Conservation (phyloP, 2,329 filamentous ascomycete genomes). For the Ophiognomonia clavigignenti-juglandacearum region DNA sequence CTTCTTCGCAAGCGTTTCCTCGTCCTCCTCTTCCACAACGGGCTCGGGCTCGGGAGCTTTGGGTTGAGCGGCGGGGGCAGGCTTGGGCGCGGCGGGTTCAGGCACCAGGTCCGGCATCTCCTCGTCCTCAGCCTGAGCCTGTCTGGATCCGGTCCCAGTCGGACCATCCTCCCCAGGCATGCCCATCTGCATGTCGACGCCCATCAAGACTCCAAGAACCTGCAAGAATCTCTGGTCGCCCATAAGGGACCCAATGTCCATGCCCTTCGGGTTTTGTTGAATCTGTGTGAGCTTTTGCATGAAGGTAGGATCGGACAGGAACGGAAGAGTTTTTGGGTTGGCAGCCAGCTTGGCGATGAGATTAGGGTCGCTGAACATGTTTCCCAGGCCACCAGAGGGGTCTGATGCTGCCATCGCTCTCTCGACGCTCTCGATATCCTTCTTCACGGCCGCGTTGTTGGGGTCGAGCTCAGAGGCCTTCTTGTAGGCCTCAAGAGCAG, state of each 20-base stretch:
- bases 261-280: slow-evolving; percentile 71
- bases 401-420: slow-evolving; percentile 62
- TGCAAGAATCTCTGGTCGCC: slow-evolving; percentile 88
- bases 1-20: slow-evolving; percentile 77
- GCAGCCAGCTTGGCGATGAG: slow-evolving; percentile 83
- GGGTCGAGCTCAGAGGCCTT: slow-evolving; percentile 91
- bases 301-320: slow-evolving; percentile 79
- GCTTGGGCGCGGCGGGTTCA: slow-evolving; percentile 43
- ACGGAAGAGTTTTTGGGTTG: slow-evolving; percentile 86
- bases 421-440: slow-evolving; percentile 77
- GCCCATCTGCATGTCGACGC: slow-evolving; percentile 79
- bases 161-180: slow-evolving; percentile 28
- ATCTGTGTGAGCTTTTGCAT: slow-evolving; percentile 85
- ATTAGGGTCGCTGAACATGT: slow-evolving; percentile 92
- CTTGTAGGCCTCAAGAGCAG: slow-evolving; percentile 85
- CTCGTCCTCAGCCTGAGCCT: slow-evolving; percentile 60
- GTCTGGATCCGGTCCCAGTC: slow-evolving; percentile 23
- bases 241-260: slow-evolving; percentile 66
- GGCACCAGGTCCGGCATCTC: slow-evolving; percentile 67
- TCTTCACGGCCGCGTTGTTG: slow-evolving; percentile 87
- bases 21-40: slow-evolving; percentile 66
- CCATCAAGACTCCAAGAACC: slow-evolving; percentile 89
- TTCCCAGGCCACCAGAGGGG: slow-evolving; percentile 68
- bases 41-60: slow-evolving; percentile 53
- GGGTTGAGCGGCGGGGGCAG: slow-evolving; percentile 33